phyloP scores from a whole-genome alignment of 495 filamentous ascomycete species.

The Recurvomyces mirabilis region DNA sequence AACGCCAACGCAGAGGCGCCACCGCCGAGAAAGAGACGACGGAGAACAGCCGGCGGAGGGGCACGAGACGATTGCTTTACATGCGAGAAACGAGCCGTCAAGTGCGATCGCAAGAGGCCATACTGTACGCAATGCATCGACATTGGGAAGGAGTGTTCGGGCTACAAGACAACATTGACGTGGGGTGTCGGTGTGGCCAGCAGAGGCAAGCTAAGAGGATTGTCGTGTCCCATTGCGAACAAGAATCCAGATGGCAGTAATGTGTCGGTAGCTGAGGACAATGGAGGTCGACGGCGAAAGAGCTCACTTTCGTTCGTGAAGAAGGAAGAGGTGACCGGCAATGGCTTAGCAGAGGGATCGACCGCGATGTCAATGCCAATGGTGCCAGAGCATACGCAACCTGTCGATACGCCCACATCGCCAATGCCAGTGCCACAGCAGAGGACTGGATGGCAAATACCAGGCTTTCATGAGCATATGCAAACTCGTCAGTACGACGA shows the following conservation, averaged over 20 bases:
- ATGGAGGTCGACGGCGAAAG: conserved; percentile 8
- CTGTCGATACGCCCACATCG: conserved; percentile 21
- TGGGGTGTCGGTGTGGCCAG: conserved; percentile 97
- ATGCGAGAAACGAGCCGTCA: conserved; percentile 67
- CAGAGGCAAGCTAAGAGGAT: conserved; percentile 82
- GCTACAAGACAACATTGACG: conserved; percentile 94
- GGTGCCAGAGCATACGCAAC: not conserved
- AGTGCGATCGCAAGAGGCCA: conserved; percentile 84
- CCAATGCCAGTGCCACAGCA: conserved; percentile 27
- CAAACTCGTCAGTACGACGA: conserved; percentile 1
- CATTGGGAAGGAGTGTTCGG: conserved; percentile 81
- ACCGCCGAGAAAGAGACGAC: conserved; percentile 62
- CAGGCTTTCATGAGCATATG: conserved; percentile 28
- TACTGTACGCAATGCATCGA: conserved; percentile 95
- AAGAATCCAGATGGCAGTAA: conserved; percentile 28
- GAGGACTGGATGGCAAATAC: conserved; percentile 20
- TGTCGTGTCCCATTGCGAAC: conserved; percentile 74
- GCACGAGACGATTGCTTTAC: conserved; percentile 94
- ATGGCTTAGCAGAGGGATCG: not conserved
- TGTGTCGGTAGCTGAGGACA: not conserved
- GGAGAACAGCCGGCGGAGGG: conserved; percentile 77
- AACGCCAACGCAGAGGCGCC: not conserved
- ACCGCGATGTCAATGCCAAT: not conserved
- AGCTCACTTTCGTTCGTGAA: conserved; percentile 13
- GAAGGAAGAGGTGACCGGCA: conserved; percentile 1